Evolutionary conservation across 2,329 filamentous ascomycete species (phyloP).

Genomic region (Arthroderma sp.): DNA sequence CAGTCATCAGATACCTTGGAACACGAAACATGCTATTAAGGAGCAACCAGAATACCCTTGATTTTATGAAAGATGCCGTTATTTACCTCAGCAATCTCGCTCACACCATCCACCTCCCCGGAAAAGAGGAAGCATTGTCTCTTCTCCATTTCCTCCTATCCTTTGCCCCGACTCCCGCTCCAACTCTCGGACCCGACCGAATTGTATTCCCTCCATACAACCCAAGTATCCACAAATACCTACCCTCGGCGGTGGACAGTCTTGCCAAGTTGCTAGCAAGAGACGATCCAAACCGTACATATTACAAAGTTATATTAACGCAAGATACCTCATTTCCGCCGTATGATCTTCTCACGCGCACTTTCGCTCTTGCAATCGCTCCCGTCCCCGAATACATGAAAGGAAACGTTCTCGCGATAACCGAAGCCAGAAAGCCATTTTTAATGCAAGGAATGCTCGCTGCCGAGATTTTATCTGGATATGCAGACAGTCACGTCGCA

Average conservation of each 20-base stretch:
- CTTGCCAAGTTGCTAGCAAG: slow-evolving; percentile 82
- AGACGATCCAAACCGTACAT: slow-evolving; percentile 81
- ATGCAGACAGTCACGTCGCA: slow-evolving; percentile 62
- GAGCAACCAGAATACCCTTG: slow-evolving; percentile 70
- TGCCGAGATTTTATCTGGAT: slow-evolving; percentile 70
- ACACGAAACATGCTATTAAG: slow-evolving; percentile 78
- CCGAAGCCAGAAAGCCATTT: slow-evolving; percentile 75
- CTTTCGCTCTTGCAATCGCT: slow-evolving; percentile 77
- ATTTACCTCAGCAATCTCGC: slow-evolving; percentile 82
- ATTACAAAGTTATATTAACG: slow-evolving; percentile 71
- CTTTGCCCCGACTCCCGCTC: slow-evolving; percentile 70
- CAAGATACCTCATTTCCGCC: slow-evolving; percentile 53
- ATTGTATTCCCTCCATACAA: slow-evolving; percentile 73
- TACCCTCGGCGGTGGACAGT: slow-evolving; percentile 78
- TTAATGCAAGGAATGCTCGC: slow-evolving; percentile 86
- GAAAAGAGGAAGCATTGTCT: slow-evolving; percentile 74
- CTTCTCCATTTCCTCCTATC: slow-evolving; percentile 79
- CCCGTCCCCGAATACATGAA: slow-evolving; percentile 63
- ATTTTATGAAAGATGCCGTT: slow-evolving; percentile 94
- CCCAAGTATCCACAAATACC: slow-evolving; percentile 69
- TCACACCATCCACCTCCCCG: slow-evolving; percentile 64
- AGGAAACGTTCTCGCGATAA: slow-evolving; percentile 49
- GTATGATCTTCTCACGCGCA: slow-evolving; percentile 69
- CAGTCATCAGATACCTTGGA: slow-evolving; percentile 72
- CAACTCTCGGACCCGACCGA: slow-evolving; percentile 42